phyloP scores from a whole-genome alignment of 2,329 filamentous ascomycete species.

The Rutstroemia sydowiana region DNA sequence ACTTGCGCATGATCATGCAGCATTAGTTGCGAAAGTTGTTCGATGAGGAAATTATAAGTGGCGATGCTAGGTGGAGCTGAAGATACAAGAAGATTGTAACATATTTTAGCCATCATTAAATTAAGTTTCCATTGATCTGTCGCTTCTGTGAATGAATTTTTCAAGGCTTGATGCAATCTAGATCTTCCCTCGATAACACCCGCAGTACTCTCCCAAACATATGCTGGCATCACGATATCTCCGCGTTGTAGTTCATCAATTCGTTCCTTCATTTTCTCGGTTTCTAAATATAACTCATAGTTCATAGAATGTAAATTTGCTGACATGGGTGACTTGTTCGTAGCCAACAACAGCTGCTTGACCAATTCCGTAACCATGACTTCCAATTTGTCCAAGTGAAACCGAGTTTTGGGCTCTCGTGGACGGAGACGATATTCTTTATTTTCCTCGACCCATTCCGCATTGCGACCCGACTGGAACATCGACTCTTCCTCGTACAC shows the following conservation, averaged over 20 bases:
- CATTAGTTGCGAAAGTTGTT: conserved; percentile 51
- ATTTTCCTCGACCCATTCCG: conserved; percentile 1
- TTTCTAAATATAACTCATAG: conserved; percentile 8
- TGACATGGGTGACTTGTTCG: conserved; percentile 7
- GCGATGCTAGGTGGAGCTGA: conserved; percentile 55
- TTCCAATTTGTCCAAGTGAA: conserved; percentile 21
- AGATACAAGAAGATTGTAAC: conserved; percentile 59
- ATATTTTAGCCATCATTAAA: conserved; percentile 34
- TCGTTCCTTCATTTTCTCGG: conserved; percentile 14
- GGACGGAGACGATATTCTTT: neutral
- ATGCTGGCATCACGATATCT: conserved; percentile 19
- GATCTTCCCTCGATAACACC: conserved; percentile 13
- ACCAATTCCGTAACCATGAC: conserved; percentile 21
- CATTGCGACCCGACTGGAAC: neutral
- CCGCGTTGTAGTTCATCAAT: conserved; percentile 15
- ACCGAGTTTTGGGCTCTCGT: conserved; percentile 17
- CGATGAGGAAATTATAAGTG: conserved; percentile 64
- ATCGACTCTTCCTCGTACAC: neutral
- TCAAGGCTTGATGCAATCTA: conserved; percentile 21
- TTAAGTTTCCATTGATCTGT: conserved; percentile 16
- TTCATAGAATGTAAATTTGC: neutral
- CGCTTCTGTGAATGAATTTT: conserved; percentile 13
- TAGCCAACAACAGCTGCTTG: conserved; percentile 15
- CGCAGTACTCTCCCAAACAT: conserved; percentile 7
- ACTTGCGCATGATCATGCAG: conserved; percentile 43